phyloP scores from a whole-genome alignment of 2,329 filamentous ascomycete genomes.

The Alternaria angustiovoidea region DNA sequence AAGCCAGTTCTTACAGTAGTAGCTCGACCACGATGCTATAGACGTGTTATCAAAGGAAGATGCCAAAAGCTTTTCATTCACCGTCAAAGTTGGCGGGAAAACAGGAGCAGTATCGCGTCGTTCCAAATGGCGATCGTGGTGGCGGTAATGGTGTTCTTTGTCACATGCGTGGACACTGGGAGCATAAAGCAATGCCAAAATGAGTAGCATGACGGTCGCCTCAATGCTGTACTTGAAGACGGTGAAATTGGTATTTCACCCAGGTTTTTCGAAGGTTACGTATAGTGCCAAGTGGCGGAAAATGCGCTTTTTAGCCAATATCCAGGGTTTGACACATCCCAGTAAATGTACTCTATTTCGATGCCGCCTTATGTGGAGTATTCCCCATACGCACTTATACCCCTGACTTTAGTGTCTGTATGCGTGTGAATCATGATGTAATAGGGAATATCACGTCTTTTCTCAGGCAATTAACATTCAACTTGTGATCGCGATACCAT shows the following conservation, averaged over 20 bases:
- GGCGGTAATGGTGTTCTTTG: constrained; percentile 9
- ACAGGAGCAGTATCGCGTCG: constrained; percentile 29
- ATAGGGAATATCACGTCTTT: background rate
- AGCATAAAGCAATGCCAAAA: background rate
- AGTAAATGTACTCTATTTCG: background rate
- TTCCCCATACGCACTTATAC: background rate
- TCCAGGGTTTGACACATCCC: background rate
- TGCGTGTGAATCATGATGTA: background rate
- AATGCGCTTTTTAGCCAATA: background rate
- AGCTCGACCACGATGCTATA: constrained; percentile 47
- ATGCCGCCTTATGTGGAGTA: background rate
- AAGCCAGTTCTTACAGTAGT: constrained; percentile 35
- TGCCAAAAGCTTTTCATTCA: constrained; percentile 48
- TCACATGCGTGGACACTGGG: background rate
- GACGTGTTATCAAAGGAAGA: constrained; percentile 51
- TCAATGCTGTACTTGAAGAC: background rate
- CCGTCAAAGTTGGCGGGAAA: constrained; percentile 43
- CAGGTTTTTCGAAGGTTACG: background rate
- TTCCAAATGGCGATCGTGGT: constrained; percentile 30
- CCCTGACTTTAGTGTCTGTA: background rate
- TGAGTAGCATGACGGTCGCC: background rate
- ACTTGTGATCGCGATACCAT: background rate
- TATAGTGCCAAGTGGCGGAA: background rate
- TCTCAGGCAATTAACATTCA: background rate
- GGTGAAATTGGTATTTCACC: background rate